Evolutionary conservation across 495 filamentous ascomycete species (phyloP), one percentile per base, ranked within the genome.

Genomic region (Lasiosphaeria miniovina): DNA sequence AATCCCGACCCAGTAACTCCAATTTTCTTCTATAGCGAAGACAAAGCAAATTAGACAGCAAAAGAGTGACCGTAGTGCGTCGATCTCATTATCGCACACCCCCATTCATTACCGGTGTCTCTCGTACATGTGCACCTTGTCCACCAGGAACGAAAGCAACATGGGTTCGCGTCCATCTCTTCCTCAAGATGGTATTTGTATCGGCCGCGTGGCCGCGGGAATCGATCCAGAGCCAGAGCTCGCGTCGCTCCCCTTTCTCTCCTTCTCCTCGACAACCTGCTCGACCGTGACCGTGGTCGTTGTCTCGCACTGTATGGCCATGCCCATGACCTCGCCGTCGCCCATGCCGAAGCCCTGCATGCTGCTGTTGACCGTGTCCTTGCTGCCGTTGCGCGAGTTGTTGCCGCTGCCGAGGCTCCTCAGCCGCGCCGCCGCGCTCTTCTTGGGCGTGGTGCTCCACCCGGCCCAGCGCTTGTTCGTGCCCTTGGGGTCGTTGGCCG

Each of bases 231-330:
- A 38, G 36, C 32, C 50, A 58, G 49, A 55, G 49, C 59, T 62
- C 11, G 41, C 57, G 6, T 51, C 40, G 33, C 65, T 67, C 11
- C 57, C 59, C 14, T 41, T 59, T 7, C 60, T 54, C 40, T 53
- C 53, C 54, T 60, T 64, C 36, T 54, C 49, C 24, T 55, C 55
- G 11, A 46, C 50, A 31, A 61, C 61, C 48, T 68, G 62, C 57
- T 78, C 75, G 9, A 78, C 69, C 1, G 71, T 70, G 8, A 78
- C 74, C 12, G 55, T 74, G 33, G 75, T 78, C 3, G 75, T 72
- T 7, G 71, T 71, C 61, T 78, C 75, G 68, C 73, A 71, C 65
- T 78, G 74, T 35, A 78, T 78, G 2, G 73, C 75, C 41, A 68
- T 68, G 9, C 65, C 65, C 43, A 67, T 62, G 32, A 69, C 62